A percentile compares a stretch with the other conserved stretches of the same genome.
phyloP scores from a whole-genome alignment of 345 rosid species.

The Aethionema arabicum region DNA sequence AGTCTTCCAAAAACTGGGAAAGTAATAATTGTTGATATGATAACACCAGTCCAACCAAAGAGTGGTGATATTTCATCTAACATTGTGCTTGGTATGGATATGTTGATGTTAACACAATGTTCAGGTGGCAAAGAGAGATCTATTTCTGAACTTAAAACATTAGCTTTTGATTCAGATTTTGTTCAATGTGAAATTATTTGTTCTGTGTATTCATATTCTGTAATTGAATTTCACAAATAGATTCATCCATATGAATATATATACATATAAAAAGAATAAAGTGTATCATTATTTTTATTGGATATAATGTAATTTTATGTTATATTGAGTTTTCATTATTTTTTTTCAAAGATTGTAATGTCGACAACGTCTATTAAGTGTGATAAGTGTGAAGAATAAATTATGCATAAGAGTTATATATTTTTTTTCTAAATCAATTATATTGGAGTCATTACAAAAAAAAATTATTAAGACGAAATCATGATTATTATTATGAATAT shows the following conservation, averaged over 20 bases:
- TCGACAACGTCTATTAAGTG: not conserved
- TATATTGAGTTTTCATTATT: not conserved
- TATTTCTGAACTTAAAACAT: slow-evolving; percentile 2
- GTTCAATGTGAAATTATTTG: slow-evolving; percentile 10
- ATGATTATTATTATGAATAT: too few species aligned
- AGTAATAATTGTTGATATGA: slow-evolving; percentile 12
- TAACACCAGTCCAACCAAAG: not conserved
- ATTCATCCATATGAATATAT: too few species aligned
- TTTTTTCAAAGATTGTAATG: not conserved
- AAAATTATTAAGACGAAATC: too few species aligned
- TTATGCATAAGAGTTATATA: not conserved
- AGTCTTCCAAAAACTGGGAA: slow-evolving; percentile 16
- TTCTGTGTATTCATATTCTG: not conserved
- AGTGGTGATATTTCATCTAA: not conserved
- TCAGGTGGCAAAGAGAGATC: slow-evolving; percentile 9
- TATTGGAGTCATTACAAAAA: too few species aligned
- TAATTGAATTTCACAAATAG: slow-evolving; percentile 23
- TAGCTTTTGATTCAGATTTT: slow-evolving; percentile 17
- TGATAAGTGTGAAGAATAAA: not conserved
- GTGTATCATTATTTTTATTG: too few species aligned
- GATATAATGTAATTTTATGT: not conserved
- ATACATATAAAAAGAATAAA: too few species aligned
- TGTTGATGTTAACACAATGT: slow-evolving; percentile 13
- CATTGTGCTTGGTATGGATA: slow-evolving; percentile 7
- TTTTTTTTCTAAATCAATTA: too few species aligned